Conservation (phyloP, 2,329 filamentous ascomycete species). For the Diaporthe citriasiana region DNA sequence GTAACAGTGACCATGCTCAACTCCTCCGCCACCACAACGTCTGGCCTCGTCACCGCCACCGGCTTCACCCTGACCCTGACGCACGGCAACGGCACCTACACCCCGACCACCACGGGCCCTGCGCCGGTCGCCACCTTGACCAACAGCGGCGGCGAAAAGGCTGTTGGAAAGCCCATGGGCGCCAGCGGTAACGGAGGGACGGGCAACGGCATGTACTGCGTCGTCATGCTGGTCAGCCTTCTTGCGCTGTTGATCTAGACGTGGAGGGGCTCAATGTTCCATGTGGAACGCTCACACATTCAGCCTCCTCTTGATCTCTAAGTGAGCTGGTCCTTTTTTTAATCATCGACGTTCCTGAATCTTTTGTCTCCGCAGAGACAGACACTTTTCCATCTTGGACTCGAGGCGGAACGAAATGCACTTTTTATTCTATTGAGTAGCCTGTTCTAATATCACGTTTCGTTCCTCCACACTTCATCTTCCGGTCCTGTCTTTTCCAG, state of each 20-base stretch:
- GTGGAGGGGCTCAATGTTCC: background rate
- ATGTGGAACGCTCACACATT: background rate
- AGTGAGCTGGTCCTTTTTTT: background rate
- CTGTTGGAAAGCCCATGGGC: conserved; percentile 47
- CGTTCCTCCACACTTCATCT: background rate
- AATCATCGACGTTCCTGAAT: background rate
- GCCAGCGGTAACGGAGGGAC: conserved; percentile 51
- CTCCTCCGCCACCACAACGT: conserved; percentile 34
- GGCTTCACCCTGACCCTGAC: conserved; percentile 33
- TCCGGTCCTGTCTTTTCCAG: background rate
- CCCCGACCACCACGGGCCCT: conserved; percentile 46
- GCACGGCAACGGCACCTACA: conserved; percentile 49
- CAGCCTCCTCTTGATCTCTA: background rate
- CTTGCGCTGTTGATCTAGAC: conserved; percentile 53
- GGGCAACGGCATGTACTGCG: conserved; percentile 51
- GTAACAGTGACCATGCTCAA: conserved; percentile 33
- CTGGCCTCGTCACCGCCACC: conserved; percentile 44
- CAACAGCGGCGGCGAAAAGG: conserved; percentile 53
- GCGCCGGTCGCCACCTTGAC: conserved; percentile 43
- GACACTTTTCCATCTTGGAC: background rate
- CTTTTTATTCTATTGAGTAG: background rate
- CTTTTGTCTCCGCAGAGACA: background rate
- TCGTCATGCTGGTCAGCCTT: conserved; percentile 54
- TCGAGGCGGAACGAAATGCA: background rate
- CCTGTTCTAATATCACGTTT: conserved; percentile 18